A percentile compares a stretch with the other conserved stretches of the same genome.
phyloP scores from a whole-genome alignment of 2,329 filamentous ascomycete genomes.

The Xylariomycetidae sp. region DNA sequence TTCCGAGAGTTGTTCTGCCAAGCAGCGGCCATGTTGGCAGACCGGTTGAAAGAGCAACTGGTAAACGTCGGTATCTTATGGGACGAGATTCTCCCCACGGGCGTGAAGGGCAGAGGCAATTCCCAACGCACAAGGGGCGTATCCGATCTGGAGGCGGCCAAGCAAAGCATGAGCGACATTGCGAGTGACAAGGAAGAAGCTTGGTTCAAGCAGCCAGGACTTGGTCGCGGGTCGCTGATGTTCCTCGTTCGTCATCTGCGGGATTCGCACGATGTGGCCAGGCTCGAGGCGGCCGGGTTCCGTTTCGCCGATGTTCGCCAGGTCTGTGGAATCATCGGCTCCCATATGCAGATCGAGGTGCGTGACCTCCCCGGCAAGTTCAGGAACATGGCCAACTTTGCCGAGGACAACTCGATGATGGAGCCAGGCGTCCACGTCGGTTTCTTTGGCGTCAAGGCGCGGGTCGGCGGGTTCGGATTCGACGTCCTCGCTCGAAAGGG shows the following conservation, averaged over 20 bases:
- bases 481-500: slow-evolving; percentile 55
- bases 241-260: slow-evolving; percentile 66
- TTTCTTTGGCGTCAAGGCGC: slow-evolving; percentile 51
- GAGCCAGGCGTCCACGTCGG: slow-evolving; percentile 51
- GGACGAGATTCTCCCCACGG: slow-evolving; percentile 69
- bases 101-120: too few species aligned
- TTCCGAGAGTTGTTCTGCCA: slow-evolving; percentile 82
- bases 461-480: slow-evolving; percentile 49
- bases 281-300: slow-evolving; percentile 65
- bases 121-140: too few species aligned
- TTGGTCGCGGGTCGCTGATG: slow-evolving; percentile 71
- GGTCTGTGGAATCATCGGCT: slow-evolving; percentile 61
- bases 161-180: slow-evolving; percentile 7
- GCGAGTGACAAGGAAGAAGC: too few species aligned
- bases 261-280: slow-evolving; percentile 50
- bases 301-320: slow-evolving; percentile 68
- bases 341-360: slow-evolving; percentile 67
- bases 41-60: slow-evolving; percentile 57
- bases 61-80: slow-evolving; percentile 63
- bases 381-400: slow-evolving; percentile 57
- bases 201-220: slow-evolving; percentile 28
- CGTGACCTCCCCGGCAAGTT: slow-evolving; percentile 57
- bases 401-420: slow-evolving; percentile 38
- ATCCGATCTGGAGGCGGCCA: too few species aligned
- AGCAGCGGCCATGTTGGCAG: slow-evolving; percentile 68